Evolutionary conservation across 768 basidiomycete species (phyloP), one percentile per base, ranked within the genome.

Genomic region (Lentinula edodes): DNA sequence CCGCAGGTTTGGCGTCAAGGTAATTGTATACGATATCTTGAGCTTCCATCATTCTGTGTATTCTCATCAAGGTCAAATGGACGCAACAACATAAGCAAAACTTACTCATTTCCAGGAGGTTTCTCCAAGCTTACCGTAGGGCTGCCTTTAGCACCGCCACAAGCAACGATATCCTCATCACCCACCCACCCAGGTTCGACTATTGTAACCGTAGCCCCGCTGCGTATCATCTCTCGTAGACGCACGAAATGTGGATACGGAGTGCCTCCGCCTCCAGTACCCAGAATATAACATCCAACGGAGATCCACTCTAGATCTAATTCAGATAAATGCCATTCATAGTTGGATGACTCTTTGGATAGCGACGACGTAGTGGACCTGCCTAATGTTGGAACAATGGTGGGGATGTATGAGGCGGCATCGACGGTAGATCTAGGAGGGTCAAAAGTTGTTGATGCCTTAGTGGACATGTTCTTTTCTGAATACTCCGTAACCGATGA

Each of bases 231-330:
- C 65, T 83, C 80, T 36, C 81, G 71, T 3, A 78, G 67, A 64
- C 75, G 75, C 6, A 83, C 64, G 65, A 76, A 83, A 15, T 73
- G 68, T 20, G 77, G 76, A 61, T 80, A 74, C 0, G 84, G 79
- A 1, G 78, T 76, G 3, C 83, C 84, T 3, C 84, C 84, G 8
- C 84, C 84, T 5, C 84, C 84, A 16, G 76, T 78, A 0, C 83
- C 84, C 1, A 85, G 70, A 41, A 84, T 74, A 61, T 81, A 82
- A 60, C 81, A 83, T 10, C 83, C 83, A 23, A 78, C 76, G 1
- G 82, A 75, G 54, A 85, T 80, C 79, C 80, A 84, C 61, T 81
- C 76, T 23, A 78, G 65, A 62, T 78, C 76, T 2, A 71, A 60
- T 63, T 78, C 76, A 9, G 73, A 72, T 10, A 79, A 39, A 35